Conservation (phyloP, 805 yeast genomes). For the Wickerhamomyces xylosicus region DNA sequence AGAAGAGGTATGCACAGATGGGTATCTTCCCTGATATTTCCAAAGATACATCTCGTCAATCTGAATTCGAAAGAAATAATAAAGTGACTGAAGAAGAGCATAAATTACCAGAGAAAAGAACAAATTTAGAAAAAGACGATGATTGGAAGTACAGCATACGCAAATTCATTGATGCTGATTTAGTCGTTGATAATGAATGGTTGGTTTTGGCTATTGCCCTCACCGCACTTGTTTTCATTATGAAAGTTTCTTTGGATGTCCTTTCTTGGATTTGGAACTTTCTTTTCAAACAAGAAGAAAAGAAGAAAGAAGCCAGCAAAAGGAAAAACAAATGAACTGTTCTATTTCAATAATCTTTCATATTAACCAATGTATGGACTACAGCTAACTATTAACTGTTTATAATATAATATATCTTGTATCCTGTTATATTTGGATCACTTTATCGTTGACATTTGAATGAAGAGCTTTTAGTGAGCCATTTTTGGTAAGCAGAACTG, state of each 20-base stretch:
- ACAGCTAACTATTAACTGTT: too few relatives aligned
- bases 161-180: constrained; percentile 31
- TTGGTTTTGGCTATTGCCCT: constrained; percentile 29
- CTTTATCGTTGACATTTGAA: too few relatives aligned
- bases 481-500: too few relatives aligned
- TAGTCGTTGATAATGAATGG: constrained; percentile 40
- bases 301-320: too few relatives aligned
- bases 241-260: background rate
- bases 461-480: too few relatives aligned
- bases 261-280: background rate
- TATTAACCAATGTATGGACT: too few relatives aligned
- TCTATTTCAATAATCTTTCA: too few relatives aligned
- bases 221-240: constrained; percentile 4
- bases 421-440: too few relatives aligned
- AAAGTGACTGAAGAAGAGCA: constrained; percentile 23
- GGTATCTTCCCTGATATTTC: constrained; percentile 49
- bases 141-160: constrained; percentile 10
- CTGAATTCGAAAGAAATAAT: constrained; percentile 47
- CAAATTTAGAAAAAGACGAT: constrained; percentile 15
- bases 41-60: constrained; percentile 34
- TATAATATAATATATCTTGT: too few relatives aligned
- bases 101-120: constrained; percentile 21
- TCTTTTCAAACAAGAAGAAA: too few relatives aligned
- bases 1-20: constrained; percentile 22
- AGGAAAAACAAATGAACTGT: too few relatives aligned